Evolutionary conservation across 2,329 filamentous ascomycete species (phyloP).

Genomic region (Trichoderma harzianum): DNA sequence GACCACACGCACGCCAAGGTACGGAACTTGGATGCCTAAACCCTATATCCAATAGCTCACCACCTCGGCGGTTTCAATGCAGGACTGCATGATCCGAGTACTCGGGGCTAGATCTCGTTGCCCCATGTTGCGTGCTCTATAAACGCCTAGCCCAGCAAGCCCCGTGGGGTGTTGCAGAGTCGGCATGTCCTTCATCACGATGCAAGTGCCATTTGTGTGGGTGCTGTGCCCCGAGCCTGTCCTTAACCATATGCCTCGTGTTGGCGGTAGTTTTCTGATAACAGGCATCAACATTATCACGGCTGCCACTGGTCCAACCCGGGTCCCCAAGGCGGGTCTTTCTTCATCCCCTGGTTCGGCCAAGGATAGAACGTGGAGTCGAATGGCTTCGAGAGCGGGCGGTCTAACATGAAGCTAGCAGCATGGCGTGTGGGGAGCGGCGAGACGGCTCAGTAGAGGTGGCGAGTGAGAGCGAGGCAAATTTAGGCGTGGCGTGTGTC

Average conservation of each 20-base stretch:
- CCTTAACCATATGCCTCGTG: background rate
- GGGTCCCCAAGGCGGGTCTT: conserved; percentile 1
- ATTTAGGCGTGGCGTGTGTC: background rate
- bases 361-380: conserved; percentile 14
- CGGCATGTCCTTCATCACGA: background rate
- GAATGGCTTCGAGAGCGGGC: background rate
- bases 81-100: conserved; percentile 1
- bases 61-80: background rate
- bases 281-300: conserved; percentile 16
- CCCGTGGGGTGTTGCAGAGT: background rate
- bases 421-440: conserved; percentile 6
- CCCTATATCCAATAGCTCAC: conserved; percentile 2
- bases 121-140: background rate
- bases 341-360: background rate
- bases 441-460: background rate
- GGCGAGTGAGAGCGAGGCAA: background rate
- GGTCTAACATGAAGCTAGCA: conserved; percentile 1
- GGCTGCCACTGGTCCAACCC: conserved; percentile 9
- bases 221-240: background rate
- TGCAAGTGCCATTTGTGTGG: background rate
- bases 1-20: background rate
- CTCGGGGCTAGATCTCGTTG: conserved; percentile 1
- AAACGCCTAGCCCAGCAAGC: background rate
- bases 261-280: background rate
- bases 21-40: conserved; percentile 14